Base-by-base conservation (phyloP, 1,139 yeast species). In the Arxiozyma telluris region DNA sequence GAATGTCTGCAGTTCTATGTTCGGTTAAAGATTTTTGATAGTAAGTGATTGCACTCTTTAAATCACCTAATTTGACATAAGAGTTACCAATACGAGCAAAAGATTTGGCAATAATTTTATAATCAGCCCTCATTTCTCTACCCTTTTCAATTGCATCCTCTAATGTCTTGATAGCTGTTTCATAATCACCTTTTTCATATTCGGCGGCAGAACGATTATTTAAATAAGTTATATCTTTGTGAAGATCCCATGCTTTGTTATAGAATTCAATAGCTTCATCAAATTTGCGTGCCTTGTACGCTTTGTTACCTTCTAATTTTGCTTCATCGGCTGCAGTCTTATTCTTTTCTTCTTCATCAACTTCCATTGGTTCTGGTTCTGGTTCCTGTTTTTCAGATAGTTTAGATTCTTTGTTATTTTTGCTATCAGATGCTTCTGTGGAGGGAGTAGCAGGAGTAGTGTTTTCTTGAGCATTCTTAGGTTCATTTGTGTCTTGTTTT, bases 181-280 rank as follows among this genome's bases (percentile, higher is more conserved):
- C 96, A 65, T 81, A 88, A 65, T 90, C 97, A 56, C 95, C 96
- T 72, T 91, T 90, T 73, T 94, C 99, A 65, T 74, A 93, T 72
- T 93, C 96, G 34, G 98, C 98, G 54, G 99, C 98, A 42, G 98
- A 94, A 67, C 95, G 83, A 77, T 94, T 94, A 76, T 93, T 94
- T 69, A 94, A 78, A 71, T 87, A 94, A 1, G 98, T 93, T 65
- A 93, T 88, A 67, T 94, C 98, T 67, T 84, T 79, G 73, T 77
- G 74, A 39, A 83, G 71, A 48, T 84, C 86, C 88, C 93, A 94
- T 1, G 99, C 99, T 66, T 83, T 79, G 66, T 87, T 77, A 74
- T 94, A 94, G 59, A 82, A 77, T 55, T 76, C 87, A 68, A 94
- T 91, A 46, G 99, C 98, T 65, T 86, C 96, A 67, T 89, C 97